Percentiles rank a stretch among this genome's conserved stretches.
Evolutionary conservation across 768 basidiomycete species (phyloP).

Genomic region (Russula sp.): DNA sequence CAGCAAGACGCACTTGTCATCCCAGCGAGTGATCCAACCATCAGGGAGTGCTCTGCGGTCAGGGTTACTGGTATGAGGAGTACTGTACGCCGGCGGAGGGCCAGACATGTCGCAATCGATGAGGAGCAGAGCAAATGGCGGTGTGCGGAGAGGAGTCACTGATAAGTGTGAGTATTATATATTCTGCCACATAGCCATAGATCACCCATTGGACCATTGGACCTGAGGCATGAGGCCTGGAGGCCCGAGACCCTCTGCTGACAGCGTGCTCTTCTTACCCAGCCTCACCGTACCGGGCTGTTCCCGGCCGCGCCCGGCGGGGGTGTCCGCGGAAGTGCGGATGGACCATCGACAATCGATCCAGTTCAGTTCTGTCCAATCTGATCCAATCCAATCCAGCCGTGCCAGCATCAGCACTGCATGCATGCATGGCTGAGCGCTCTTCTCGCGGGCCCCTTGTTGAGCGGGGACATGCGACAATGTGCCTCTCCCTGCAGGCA

Average conservation of each 20-base stretch:
- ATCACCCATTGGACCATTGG: constrained; percentile 12
- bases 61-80: constrained; percentile 32
- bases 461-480: constrained; percentile 6
- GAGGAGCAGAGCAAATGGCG: constrained; percentile 17
- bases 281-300: constrained; percentile 13
- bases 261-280: constrained; percentile 13
- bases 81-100: constrained; percentile 27
- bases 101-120: constrained; percentile 39
- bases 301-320: constrained; percentile 17
- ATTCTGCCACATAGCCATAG: constrained; percentile 11
- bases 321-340: constrained; percentile 10
- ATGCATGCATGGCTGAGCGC: not conserved
- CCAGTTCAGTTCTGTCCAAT: constrained; percentile 6
- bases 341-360: not conserved
- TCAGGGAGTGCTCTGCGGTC: constrained; percentile 54
- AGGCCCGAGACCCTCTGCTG: not conserved
- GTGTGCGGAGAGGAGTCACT: constrained; percentile 5
- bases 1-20: constrained; percentile 47
- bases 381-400: not conserved
- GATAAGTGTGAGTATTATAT: constrained; percentile 20
- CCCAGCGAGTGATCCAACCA: constrained; percentile 66
- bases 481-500: not conserved
- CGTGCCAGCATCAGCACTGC: not conserved
- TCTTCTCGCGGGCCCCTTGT: constrained; percentile 2
- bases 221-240: constrained; percentile 3